Percentiles rank a stretch among this genome's conserved stretches.
These are phyloP conservation scores for Fragilariopsis cylindrus DNA, from an alignment of 108 stramenopile species.

Conservation along the genomic window DNA sequence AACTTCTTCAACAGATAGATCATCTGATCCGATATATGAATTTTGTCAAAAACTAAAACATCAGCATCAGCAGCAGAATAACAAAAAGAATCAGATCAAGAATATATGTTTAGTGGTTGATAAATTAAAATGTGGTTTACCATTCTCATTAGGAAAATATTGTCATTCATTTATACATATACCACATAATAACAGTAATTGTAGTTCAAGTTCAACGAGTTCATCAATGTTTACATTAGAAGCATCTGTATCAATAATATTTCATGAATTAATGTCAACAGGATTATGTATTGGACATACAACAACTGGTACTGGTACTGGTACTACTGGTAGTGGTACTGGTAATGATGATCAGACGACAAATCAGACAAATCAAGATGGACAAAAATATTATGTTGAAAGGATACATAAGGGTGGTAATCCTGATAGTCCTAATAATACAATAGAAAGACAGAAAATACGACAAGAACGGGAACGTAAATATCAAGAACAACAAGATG, in stretches of 20 bases:
- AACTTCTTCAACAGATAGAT: no score
- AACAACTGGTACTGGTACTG: background rate
- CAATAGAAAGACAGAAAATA: background rate
- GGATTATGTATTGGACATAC: background rate
- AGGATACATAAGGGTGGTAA: conserved; percentile 26
- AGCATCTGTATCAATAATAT: conserved; percentile 63
- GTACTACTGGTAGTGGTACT: background rate
- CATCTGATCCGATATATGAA: no score
- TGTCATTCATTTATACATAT: conserved; percentile 79
- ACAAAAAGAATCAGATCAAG: conserved; percentile 2
- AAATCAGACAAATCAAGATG: conserved; percentile 40
- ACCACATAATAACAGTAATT: conserved; percentile 41
- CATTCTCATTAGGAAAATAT: conserved; percentile 49
- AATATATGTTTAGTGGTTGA: conserved; percentile 22
- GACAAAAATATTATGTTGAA: conserved; percentile 55
- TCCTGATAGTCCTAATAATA: background rate
- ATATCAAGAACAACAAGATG: background rate
- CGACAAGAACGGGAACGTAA: conserved; percentile 24
- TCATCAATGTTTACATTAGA: conserved; percentile 53
- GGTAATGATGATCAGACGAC: background rate
- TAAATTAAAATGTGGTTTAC: conserved; percentile 49
- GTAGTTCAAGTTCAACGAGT: background rate
- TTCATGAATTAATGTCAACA: conserved; percentile 58
- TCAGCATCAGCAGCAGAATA: no score
- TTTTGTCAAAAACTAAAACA: no score